Evolutionary conservation across 139 green algal genomes (phyloP).

Genomic region (Klebsormidium nitens): DNA sequence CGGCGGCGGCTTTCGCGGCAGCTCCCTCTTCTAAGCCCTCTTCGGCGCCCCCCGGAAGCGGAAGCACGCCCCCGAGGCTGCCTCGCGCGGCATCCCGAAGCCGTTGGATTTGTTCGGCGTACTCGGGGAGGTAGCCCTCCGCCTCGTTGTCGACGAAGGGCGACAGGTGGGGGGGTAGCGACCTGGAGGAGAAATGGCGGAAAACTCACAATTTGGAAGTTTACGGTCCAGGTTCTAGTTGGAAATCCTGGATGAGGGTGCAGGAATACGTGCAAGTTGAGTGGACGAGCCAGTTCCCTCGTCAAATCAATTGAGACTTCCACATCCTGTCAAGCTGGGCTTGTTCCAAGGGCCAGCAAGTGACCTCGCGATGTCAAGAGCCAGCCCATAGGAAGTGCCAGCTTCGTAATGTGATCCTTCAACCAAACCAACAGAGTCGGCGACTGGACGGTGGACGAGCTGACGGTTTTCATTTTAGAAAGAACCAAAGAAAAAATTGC

Average conservation of each 20-base stretch:
- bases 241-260: too few relatives aligned
- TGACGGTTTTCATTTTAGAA: neutral
- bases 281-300: too few relatives aligned
- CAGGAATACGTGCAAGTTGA: too few relatives aligned
- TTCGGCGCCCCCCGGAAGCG: conserved; percentile 10
- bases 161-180: conserved; percentile 88
- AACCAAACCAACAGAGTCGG: neutral
- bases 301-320: too few relatives aligned
- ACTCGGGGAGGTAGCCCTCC: conserved; percentile 94
- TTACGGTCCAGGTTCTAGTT: too few relatives aligned
- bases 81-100: conserved; percentile 57
- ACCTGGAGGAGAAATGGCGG: conserved; percentile 5
- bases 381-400: too few relatives aligned
- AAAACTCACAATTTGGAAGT: too few relatives aligned
- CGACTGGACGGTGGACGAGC: neutral
- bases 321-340: too few relatives aligned
- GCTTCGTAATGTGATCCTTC: neutral
- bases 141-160: conserved; percentile 90
- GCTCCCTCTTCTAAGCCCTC: conserved; percentile 1
- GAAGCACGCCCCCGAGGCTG: neutral
- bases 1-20: neutral
- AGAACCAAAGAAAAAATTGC: neutral
- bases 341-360: too few relatives aligned
- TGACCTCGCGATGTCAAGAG: too few relatives aligned
- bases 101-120: conserved; percentile 61